Conservation (phyloP, 306 rosid species). For the Corylus avellana region DNA sequence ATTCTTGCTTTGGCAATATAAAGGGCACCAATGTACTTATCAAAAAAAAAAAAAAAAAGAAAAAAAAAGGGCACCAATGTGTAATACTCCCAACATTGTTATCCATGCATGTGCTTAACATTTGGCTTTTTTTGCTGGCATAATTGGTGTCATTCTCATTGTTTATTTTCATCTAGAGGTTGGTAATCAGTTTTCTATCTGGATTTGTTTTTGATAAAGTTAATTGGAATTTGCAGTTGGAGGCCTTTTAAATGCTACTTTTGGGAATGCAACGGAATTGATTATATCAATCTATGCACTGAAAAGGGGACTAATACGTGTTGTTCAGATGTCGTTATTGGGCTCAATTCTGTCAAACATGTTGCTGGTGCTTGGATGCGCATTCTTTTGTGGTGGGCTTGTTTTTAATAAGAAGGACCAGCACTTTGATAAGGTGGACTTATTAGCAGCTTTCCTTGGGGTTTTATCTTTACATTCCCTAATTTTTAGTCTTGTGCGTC, state of each 20-base stretch:
- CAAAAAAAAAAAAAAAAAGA: too few relatives aligned
- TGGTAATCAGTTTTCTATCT: background rate
- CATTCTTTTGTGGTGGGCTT: constrained; percentile 78
- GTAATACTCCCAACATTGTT: background rate
- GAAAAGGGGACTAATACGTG: constrained; percentile 65
- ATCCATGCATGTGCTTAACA: background rate
- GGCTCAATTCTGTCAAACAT: constrained; percentile 88
- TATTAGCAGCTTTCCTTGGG: background rate
- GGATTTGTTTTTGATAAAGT: constrained; percentile 32
- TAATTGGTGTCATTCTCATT: background rate
- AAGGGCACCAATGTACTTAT: too few relatives aligned
- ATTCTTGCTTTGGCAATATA: background rate
- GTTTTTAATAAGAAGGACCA: constrained; percentile 65
- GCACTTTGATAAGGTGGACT: constrained; percentile 71
- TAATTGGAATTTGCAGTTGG: constrained; percentile 59
- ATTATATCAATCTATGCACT: constrained; percentile 81
- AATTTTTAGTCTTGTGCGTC: background rate
- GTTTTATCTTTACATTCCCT: background rate
- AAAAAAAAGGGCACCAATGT: too few relatives aligned
- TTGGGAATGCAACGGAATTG: constrained; percentile 91
- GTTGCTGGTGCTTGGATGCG: constrained; percentile 91
- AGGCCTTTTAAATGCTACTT: constrained; percentile 82
- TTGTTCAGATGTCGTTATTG: constrained; percentile 78
- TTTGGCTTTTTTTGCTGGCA: background rate
- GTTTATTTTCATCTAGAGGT: background rate